Evolutionary conservation across 805 yeast genomes (phyloP).

Genomic region (Candida ulmi): DNA sequence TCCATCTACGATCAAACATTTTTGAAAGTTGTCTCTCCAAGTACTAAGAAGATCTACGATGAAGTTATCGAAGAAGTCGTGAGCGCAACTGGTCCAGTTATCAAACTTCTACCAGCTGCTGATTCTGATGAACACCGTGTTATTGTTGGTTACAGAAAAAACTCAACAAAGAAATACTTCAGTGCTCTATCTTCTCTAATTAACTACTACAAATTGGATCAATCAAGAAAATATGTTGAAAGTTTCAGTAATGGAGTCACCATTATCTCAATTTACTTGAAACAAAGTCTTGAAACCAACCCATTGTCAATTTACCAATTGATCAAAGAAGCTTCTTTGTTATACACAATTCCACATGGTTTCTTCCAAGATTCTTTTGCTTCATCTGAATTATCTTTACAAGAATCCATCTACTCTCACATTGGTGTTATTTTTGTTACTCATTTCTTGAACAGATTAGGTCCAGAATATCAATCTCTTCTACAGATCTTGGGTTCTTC

Average conservation of each 20-base stretch:
- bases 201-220: slow-evolving; percentile 78
- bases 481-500: slow-evolving; percentile 53
- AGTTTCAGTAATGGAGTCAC: slow-evolving; percentile 88
- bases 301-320: slow-evolving; percentile 80
- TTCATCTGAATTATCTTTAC: slow-evolving; percentile 76
- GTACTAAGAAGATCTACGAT: slow-evolving; percentile 74
- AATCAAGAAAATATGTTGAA: slow-evolving; percentile 89
- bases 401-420: slow-evolving; percentile 92
- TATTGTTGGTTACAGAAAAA: slow-evolving; percentile 81
- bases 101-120: slow-evolving; percentile 77
- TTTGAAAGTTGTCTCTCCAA: slow-evolving; percentile 67
- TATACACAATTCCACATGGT: slow-evolving; percentile 87
- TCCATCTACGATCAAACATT: slow-evolving; percentile 77
- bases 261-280: slow-evolving; percentile 79
- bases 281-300: slow-evolving; percentile 46
- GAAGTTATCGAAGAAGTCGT: slow-evolving; percentile 65
- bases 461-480: slow-evolving; percentile 79
- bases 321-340: slow-evolving; percentile 86
- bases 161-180: slow-evolving; percentile 79
- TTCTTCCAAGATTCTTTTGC: slow-evolving; percentile 71
- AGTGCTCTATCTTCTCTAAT: slow-evolving; percentile 83
- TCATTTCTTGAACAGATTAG: slow-evolving; percentile 90
- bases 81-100: slow-evolving; percentile 84
- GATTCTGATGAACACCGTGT: slow-evolving; percentile 80
- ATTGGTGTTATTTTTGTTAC: slow-evolving; percentile 89